Conservation (phyloP, 208 protist genomes). For the Trypanosoma cruzi region DNA sequence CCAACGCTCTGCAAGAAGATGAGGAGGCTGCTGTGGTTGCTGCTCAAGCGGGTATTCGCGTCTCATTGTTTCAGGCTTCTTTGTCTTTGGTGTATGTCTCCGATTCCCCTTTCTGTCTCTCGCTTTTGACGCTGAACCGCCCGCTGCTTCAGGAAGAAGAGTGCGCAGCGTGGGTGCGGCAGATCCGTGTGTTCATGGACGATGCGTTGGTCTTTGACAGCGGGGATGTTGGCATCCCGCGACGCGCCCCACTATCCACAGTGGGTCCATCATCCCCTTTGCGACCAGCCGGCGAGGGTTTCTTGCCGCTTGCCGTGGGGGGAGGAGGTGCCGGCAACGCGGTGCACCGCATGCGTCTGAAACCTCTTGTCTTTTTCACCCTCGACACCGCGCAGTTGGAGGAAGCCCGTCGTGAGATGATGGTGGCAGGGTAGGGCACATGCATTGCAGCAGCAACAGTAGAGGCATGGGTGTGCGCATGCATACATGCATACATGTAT, state of each 20-base stretch:
- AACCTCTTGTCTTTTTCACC: slow-evolving; percentile 56
- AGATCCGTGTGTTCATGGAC: slow-evolving; percentile 54
- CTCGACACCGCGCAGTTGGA: slow-evolving; percentile 44
- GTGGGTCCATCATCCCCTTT: not conserved
- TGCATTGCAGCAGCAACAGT: no score
- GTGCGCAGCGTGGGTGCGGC: slow-evolving; percentile 54
- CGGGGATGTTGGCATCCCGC: slow-evolving; percentile 40
- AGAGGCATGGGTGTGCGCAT: not conserved
- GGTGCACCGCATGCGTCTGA: slow-evolving; percentile 36
- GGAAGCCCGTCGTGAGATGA: slow-evolving; percentile 21
- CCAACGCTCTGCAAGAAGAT: slow-evolving; percentile 15
- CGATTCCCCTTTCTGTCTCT: slow-evolving; percentile 64
- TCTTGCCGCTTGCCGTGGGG: not conserved
- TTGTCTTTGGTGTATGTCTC: slow-evolving; percentile 65
- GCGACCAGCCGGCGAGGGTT: not conserved
- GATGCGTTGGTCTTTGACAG: slow-evolving; percentile 67
- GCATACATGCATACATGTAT: no score
- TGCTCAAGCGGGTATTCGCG: slow-evolving; percentile 5
- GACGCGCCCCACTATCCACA: not conserved
- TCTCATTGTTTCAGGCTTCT: slow-evolving; percentile 34
- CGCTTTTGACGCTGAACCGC: slow-evolving; percentile 37
- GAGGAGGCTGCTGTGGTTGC: slow-evolving; percentile 5
- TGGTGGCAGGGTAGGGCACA: not conserved
- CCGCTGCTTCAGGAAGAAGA: slow-evolving; percentile 42
- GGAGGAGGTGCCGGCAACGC: not conserved